These are phyloP conservation scores for Exophiala oligosperma DNA, from an alignment of 2,329 filamentous ascomycete genomes.

Conservation along the genomic window DNA sequence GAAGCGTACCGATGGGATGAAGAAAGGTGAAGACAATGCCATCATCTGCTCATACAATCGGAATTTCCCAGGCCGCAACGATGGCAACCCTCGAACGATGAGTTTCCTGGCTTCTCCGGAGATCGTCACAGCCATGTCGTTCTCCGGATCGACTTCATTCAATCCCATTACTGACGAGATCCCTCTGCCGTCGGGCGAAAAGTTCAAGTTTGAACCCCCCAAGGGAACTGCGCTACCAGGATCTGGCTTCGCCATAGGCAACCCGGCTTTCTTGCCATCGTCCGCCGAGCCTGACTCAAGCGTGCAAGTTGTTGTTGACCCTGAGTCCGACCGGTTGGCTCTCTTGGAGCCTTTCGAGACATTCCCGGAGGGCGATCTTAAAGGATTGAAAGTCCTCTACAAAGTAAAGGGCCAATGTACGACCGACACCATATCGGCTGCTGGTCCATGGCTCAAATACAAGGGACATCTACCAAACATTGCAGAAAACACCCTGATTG, in stretches of 20 bases:
- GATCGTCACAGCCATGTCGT: constrained; percentile 93
- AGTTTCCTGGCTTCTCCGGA: constrained; percentile 98
- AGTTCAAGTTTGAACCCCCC: constrained; percentile 83
- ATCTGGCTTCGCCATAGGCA: constrained; percentile 78
- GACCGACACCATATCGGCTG: constrained; percentile 96
- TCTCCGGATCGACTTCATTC: constrained; percentile 89
- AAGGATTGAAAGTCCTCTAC: constrained; percentile 80
- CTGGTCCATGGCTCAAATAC: constrained; percentile 97
- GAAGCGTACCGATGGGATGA: constrained; percentile 82
- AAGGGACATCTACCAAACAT: constrained; percentile 99
- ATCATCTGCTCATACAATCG: constrained; percentile 98
- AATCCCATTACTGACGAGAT: constrained; percentile 91
- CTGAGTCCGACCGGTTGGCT: constrained; percentile 85
- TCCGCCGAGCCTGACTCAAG: constrained; percentile 70
- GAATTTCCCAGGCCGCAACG: constrained; percentile 95
- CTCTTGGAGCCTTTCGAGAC: constrained; percentile 85
- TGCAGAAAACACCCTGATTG: constrained; percentile 94
- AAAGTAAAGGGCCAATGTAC: constrained; percentile 98
- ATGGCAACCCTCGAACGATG: constrained; percentile 95
- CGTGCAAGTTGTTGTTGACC: constrained; percentile 74
- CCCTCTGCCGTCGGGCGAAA: constrained; percentile 72
- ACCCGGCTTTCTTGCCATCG: constrained; percentile 70
- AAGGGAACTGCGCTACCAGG: constrained; percentile 61
- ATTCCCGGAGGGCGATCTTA: constrained; percentile 76
- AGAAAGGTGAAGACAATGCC: constrained; percentile 85